Percentiles rank a stretch among this genome's conserved stretches.
These are phyloP conservation scores for Rubia peregrina DNA, from an alignment of 305 asterid genomes.

Conservation along the genomic window DNA sequence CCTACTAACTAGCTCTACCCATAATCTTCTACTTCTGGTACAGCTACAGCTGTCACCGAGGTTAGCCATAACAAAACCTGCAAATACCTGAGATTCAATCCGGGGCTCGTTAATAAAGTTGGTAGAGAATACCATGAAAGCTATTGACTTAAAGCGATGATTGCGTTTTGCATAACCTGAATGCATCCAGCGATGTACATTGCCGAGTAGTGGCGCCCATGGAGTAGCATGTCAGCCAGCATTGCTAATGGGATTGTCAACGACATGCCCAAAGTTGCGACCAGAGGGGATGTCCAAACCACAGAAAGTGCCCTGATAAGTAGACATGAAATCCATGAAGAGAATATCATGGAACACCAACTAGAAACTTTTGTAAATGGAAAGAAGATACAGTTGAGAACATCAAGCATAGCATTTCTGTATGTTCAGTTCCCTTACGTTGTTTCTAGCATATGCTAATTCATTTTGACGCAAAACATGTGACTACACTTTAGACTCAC, in stretches of 20 bases:
- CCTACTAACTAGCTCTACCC: background rate
- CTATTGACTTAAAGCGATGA: background rate
- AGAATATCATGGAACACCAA: background rate
- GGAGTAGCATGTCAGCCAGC: conserved; percentile 74
- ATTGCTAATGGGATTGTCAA: conserved; percentile 72
- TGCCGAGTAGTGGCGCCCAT: conserved; percentile 54
- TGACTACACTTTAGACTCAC: too few relatives aligned
- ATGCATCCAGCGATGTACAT: conserved; percentile 62
- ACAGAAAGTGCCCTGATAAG: conserved; percentile 64
- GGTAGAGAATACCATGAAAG: background rate
- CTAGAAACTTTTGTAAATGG: background rate
- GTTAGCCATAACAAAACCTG: conserved; percentile 61
- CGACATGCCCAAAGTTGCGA: conserved; percentile 75
- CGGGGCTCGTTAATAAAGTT: background rate
- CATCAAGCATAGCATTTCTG: too few relatives aligned
- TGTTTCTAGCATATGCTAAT: too few relatives aligned
- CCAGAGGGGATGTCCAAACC: conserved; percentile 71
- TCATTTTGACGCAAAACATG: too few relatives aligned
- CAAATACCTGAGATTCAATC: conserved; percentile 53
- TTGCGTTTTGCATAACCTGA: conserved; percentile 34
- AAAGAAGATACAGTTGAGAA: too few relatives aligned
- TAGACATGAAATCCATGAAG: background rate
- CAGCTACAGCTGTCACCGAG: conserved; percentile 40
- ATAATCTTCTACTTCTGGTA: conserved; percentile 31
- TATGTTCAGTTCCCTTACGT: too few relatives aligned